Base-by-base conservation (phyloP, 345 rosid species). In the Eucalyptus victrix region DNA sequence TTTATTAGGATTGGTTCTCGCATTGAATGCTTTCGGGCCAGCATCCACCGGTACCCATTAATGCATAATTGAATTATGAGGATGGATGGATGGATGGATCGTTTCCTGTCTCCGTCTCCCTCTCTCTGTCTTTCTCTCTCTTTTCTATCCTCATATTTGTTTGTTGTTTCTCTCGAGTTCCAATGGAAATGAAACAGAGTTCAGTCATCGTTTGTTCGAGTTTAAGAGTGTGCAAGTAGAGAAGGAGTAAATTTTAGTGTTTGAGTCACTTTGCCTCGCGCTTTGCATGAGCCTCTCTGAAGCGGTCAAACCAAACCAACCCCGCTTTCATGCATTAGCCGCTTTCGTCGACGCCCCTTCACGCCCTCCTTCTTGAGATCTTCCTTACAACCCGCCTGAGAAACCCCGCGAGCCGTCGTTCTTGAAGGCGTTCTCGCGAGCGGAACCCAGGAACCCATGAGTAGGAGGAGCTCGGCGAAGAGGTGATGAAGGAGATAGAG, bases 401-500 rank as follows among this genome's bases (percentile, higher is more conserved):
- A 12, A 40, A 76, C 21, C 85, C 47, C 16, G 23, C 28, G 12
- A 56, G 47, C 42, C 7, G 28, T 76, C 42, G 28, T 10, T 76
- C 12, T 76, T 12, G 30, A 76, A 76, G 83, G 24, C 47, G 26
- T 21, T 40, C 47, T 19, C 47, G 4, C 26, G 47, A 50, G 67
- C 87, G 6, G 49, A 86, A 9, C 42, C 53, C 14, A 30, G 62
- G 76, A 42, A 24, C 30, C 32, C 40, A 60, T 47, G 81, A 87
- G 7, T 14, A 32, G 58, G 90, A 37, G 49, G 12, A 58, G 81
- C 58, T n/a, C 60, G 53, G 56, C 65, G 15, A 47, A 26, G 87
- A 45, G 54, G 81, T 49, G 87, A 47, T 90, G 92, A 95, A 91
- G 97, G 98, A 96, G 94, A 96, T 97, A 91, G 99, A 96, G 91